Evolutionary conservation across 129 eudicot genomes (phyloP).

Genomic region (Escallonia rubra): DNA sequence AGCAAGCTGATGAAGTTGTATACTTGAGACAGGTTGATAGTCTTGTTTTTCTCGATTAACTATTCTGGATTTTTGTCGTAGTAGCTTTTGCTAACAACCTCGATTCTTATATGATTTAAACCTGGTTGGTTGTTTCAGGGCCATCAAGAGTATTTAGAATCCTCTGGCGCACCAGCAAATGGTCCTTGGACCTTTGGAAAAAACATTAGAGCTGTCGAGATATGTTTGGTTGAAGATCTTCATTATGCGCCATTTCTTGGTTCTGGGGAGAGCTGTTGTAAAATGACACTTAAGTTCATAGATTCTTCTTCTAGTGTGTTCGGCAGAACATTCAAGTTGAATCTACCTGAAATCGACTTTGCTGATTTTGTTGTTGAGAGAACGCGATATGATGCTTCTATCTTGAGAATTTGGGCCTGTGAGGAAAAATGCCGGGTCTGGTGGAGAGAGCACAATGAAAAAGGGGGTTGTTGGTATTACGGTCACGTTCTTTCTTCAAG

Average conservation of each 20-base stretch:
- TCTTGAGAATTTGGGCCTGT: conserved; percentile 52
- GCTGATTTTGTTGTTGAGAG: conserved; percentile 90
- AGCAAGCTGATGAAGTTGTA: conserved; percentile 76
- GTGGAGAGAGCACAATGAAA: conserved; percentile 60
- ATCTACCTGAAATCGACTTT: conserved; percentile 62
- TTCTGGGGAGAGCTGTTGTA: conserved; percentile 93
- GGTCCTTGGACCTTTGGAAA: conserved; percentile 52
- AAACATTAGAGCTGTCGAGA: conserved; percentile 51
- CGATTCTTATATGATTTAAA: background rate
- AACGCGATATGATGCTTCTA: conserved; percentile 63
- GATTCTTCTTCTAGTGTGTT: conserved; percentile 34
- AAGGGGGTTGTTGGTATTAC: conserved; percentile 72
- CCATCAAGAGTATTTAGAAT: conserved; percentile 56
- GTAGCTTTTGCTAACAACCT: background rate
- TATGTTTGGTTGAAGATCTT: conserved; percentile 56
- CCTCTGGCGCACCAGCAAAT: conserved; percentile 5
- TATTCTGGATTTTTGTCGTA: background rate
- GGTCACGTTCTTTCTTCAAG: conserved; percentile 40
- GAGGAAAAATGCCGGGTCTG: conserved; percentile 78
- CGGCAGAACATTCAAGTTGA: conserved; percentile 46
- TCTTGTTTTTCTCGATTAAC: background rate
- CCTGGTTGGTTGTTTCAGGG: conserved; percentile 49
- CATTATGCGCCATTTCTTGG: conserved; percentile 44
- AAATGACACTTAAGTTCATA: conserved; percentile 50
- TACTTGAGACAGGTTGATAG: conserved; percentile 70